Evolutionary conservation across 345 rosid species (phyloP).

Genomic region (Syzygium aqueum): DNA sequence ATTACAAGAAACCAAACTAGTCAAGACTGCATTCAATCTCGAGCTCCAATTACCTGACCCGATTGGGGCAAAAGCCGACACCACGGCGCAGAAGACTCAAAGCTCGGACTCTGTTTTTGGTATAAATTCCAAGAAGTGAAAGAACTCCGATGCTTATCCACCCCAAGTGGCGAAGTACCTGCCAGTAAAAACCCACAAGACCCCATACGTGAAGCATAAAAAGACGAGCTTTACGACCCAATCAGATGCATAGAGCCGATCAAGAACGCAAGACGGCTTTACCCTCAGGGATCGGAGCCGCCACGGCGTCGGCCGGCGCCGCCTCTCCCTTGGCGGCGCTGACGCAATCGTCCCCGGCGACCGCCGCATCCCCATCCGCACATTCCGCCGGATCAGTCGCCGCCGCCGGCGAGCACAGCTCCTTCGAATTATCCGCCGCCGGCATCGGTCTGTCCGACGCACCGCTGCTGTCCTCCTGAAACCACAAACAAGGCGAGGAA

Average conservation of each 20-base stretch:
- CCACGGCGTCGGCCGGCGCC: constrained; percentile 34
- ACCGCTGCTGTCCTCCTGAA: constrained; percentile 50
- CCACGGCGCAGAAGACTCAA: constrained; percentile 49
- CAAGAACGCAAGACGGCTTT: constrained; percentile 3
- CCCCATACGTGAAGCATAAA: neutral
- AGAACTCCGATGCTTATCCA: constrained; percentile 49
- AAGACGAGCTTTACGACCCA: neutral
- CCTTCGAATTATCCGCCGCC: constrained; percentile 51
- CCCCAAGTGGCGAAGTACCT: constrained; percentile 45
- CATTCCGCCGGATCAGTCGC: constrained; percentile 50
- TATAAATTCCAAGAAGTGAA: constrained; percentile 29
- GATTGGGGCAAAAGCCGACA: constrained; percentile 69
- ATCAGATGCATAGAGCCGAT: neutral
- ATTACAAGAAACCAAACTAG: neutral
- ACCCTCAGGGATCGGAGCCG: constrained; percentile 63
- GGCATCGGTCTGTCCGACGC: constrained; percentile 35
- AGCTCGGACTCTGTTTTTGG: constrained; percentile 33
- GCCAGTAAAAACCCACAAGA: neutral
- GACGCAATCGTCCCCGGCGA: constrained; percentile 25
- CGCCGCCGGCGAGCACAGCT: constrained; percentile 29
- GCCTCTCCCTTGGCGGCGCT: constrained; percentile 41
- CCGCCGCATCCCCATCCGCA: constrained; percentile 31
- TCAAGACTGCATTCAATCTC: neutral
- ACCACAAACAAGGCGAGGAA: constrained; percentile 4
- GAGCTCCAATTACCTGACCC: constrained; percentile 40